Evolutionary conservation across 2,329 filamentous ascomycete species (phyloP).

Genomic region (Diaporthe citri): DNA sequence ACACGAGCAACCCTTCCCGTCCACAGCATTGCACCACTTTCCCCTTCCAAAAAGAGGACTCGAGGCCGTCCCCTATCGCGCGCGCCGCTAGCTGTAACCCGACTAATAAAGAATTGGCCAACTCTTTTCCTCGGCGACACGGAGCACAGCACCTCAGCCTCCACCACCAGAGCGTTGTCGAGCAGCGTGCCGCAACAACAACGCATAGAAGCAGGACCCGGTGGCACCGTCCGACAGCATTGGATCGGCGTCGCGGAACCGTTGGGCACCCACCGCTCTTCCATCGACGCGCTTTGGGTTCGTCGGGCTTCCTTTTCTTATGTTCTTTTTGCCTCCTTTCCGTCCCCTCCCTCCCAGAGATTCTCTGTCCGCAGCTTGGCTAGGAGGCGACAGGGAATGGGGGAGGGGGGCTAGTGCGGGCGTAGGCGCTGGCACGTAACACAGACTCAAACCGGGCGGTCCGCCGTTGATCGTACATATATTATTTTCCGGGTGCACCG

Average conservation of each 20-base stretch:
- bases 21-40: neutral
- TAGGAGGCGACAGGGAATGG: neutral
- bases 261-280: slow-evolving; percentile 23
- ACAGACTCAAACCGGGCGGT: slow-evolving; percentile 21
- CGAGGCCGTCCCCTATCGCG: slow-evolving; percentile 2
- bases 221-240: slow-evolving; percentile 17
- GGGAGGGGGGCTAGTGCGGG: neutral
- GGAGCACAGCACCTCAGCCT: slow-evolving; percentile 16
- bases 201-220: neutral
- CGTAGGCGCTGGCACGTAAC: slow-evolving; percentile 19
- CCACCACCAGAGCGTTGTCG: neutral
- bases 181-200: neutral
- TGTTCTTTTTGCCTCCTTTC: neutral
- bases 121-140: slow-evolving; percentile 1
- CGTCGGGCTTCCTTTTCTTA: neutral
- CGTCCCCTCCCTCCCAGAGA: too few relatives aligned
- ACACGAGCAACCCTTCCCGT: slow-evolving; percentile 4
- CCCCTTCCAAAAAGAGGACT: neutral
- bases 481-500: slow-evolving; percentile 6
- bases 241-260: slow-evolving; percentile 24
- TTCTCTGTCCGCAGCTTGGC: neutral
- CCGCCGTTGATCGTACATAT: neutral
- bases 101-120: slow-evolving; percentile 3
- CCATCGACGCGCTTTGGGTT: neutral
- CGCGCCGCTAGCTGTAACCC: neutral